Percentiles rank a stretch among this genome's conserved stretches.
These are phyloP conservation scores for Debaryomyces tyrocola DNA, from an alignment of 805 yeast species.

Conservation along the genomic window DNA sequence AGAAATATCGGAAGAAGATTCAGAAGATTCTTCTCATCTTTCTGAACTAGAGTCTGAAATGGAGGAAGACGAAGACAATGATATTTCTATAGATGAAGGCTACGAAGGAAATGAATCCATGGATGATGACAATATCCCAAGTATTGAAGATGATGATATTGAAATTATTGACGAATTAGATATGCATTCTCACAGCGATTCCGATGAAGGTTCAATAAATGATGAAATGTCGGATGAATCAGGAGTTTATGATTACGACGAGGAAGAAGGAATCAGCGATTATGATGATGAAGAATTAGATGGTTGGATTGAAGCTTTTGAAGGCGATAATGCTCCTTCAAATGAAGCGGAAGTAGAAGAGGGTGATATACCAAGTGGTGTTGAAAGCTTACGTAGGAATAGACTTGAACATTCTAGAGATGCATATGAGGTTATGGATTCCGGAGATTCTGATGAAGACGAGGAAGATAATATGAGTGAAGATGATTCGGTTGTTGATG, in stretches of 20 bases:
- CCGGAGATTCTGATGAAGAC: slow-evolving; percentile 16
- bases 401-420: slow-evolving; percentile 1
- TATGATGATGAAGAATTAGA: slow-evolving; percentile 39
- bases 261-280: slow-evolving; percentile 28
- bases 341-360: slow-evolving; percentile 15
- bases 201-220: slow-evolving; percentile 26
- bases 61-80: slow-evolving; percentile 23
- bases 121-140: slow-evolving; percentile 17
- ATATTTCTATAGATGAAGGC: slow-evolving; percentile 6
- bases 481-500: slow-evolving; percentile 19
- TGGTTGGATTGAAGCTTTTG: slow-evolving; percentile 42
- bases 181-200: slow-evolving; percentile 27
- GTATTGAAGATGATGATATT: slow-evolving; percentile 28
- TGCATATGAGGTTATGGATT: background rate
- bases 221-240: slow-evolving; percentile 26
- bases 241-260: slow-evolving; percentile 23
- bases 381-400: slow-evolving; percentile 5
- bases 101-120: slow-evolving; percentile 5
- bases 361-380: slow-evolving; percentile 7
- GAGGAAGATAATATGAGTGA: slow-evolving; percentile 16
- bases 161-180: slow-evolving; percentile 37
- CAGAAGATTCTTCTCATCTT: slow-evolving; percentile 20
- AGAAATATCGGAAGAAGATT: slow-evolving; percentile 24
- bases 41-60: slow-evolving; percentile 24
- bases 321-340: slow-evolving; percentile 20